Conservation (phyloP, 257 asterid species). For the Lithospermum erythrorhizon region DNA sequence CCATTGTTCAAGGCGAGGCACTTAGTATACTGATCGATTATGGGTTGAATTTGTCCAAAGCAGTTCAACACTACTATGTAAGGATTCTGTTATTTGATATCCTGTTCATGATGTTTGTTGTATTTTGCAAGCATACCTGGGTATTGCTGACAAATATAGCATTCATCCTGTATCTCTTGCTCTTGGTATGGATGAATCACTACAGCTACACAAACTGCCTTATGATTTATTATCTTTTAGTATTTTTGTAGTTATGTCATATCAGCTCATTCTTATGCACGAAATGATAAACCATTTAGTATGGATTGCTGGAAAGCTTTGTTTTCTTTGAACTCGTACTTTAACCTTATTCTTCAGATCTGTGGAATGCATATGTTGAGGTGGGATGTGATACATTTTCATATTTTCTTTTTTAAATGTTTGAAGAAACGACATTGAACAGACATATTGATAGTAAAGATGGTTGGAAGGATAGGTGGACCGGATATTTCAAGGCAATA, state of each 20-base stretch:
- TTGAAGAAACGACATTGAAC: no score
- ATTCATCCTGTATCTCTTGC: constrained; percentile 78
- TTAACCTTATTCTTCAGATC: no score
- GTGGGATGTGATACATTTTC: no score
- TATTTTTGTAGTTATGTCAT: neutral
- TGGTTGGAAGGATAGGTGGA: no score
- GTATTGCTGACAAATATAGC: constrained; percentile 42
- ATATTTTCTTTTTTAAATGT: no score
- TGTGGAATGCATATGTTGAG: no score
- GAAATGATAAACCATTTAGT: no score
- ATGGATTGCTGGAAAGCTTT: no score
- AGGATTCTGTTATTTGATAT: constrained; percentile 1
- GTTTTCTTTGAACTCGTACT: no score
- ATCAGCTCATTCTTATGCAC: neutral
- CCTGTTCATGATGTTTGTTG: constrained; percentile 11
- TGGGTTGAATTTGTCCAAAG: neutral
- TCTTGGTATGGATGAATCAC: constrained; percentile 35
- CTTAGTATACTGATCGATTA: neutral
- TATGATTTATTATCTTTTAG: neutral
- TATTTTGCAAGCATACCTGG: constrained; percentile 46
- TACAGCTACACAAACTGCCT: neutral
- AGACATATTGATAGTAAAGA: no score
- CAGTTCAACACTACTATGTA: constrained; percentile 5
- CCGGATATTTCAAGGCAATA: no score
- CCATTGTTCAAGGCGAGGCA: neutral